These are phyloP conservation scores for Arachnomyces sp. DNA, from an alignment of 2,329 filamentous ascomycete species.

Conservation along the genomic window DNA sequence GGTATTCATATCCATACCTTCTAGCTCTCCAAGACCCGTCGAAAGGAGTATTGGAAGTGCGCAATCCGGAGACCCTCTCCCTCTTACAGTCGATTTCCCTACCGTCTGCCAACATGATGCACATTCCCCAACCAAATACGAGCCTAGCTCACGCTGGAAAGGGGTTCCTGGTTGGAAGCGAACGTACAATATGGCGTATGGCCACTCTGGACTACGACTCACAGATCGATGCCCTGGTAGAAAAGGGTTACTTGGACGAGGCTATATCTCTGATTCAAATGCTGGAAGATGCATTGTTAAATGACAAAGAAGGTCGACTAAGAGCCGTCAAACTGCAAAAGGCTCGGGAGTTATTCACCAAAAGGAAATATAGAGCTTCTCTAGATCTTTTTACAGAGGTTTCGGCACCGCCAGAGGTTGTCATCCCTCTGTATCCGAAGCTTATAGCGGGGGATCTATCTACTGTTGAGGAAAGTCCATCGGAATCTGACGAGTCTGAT, in stretches of 20 bases:
- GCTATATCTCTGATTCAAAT: constrained; percentile 81
- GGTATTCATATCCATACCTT: constrained; percentile 95
- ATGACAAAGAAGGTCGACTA: constrained; percentile 70
- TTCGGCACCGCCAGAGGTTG: constrained; percentile 77
- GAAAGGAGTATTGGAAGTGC: constrained; percentile 78
- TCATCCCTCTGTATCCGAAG: constrained; percentile 74
- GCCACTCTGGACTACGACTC: constrained; percentile 82
- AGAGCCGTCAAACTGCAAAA: constrained; percentile 87
- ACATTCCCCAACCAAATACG: constrained; percentile 86
- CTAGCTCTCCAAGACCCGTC: constrained; percentile 73
- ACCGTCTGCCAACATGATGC: constrained; percentile 71
- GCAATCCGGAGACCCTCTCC: constrained; percentile 87
- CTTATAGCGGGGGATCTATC: constrained; percentile 77
- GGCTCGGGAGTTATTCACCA: constrained; percentile 72
- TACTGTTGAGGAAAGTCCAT: constrained; percentile 36
- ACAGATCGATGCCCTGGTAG: constrained; percentile 75
- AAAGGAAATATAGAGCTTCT: constrained; percentile 73
- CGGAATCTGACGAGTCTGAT: constrained; percentile 10
- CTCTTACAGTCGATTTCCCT: constrained; percentile 77
- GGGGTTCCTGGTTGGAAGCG: constrained; percentile 87
- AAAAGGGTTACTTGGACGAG: constrained; percentile 70
- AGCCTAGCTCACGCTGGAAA: constrained; percentile 95
- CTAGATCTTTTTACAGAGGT: constrained; percentile 89
- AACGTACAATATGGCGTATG: constrained; percentile 93
- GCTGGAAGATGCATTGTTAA: constrained; percentile 84